Percentiles rank a stretch among this genome's conserved stretches.
Conservation (phyloP, 1,139 yeast species). For the Sugiyamaella novakii region DNA sequence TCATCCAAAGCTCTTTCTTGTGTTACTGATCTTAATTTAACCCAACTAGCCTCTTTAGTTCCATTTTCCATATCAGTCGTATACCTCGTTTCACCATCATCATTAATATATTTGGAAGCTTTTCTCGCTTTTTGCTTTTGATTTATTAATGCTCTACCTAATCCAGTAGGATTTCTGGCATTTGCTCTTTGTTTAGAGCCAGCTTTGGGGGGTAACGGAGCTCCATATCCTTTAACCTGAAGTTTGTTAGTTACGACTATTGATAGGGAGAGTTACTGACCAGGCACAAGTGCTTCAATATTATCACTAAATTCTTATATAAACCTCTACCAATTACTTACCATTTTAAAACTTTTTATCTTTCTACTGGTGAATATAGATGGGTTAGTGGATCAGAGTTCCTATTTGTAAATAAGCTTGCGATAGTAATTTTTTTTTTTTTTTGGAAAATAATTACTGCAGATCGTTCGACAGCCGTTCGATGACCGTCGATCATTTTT, state of each 20-base stretch:
- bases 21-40: conserved; percentile 86
- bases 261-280: no score
- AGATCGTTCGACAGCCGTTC: no score
- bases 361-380: no score
- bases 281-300: no score
- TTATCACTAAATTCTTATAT: no score
- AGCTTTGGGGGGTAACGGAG: conserved; percentile 92
- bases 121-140: conserved; percentile 69
- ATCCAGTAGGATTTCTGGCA: conserved; percentile 79
- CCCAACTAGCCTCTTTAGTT: conserved; percentile 85
- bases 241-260: conserved; percentile 3
- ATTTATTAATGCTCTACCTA: conserved; percentile 82
- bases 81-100: conserved; percentile 50
- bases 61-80: conserved; percentile 48
- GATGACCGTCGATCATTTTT: no score
- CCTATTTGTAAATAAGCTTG: no score
- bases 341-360: no score
- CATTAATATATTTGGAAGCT: conserved; percentile 75
- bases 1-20: conserved; percentile 95
- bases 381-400: no score
- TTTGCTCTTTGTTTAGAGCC: conserved; percentile 56
- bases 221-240: conserved; percentile 36
- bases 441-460: no score
- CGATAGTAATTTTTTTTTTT: no score
- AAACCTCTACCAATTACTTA: no score